These are phyloP conservation scores for Trichoderma pleuroti DNA, from an alignment of 2,329 filamentous ascomycete genomes.

Conservation along the genomic window DNA sequence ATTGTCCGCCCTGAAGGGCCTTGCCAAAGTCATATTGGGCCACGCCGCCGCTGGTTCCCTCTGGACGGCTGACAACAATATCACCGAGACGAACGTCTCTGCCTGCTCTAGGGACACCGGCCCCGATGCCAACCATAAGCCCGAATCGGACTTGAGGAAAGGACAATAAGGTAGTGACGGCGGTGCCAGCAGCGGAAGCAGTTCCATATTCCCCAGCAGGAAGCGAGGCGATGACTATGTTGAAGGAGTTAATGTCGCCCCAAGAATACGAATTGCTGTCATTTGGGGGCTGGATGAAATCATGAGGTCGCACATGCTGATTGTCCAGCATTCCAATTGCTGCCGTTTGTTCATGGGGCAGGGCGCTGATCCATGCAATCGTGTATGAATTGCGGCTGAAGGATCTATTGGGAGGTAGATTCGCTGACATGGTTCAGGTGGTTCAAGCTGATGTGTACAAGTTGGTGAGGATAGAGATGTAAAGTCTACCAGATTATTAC, in stretches of 20 bases:
- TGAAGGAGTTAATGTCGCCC: conserved; percentile 27
- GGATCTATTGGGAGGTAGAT: background rate
- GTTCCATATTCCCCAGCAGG: conserved; percentile 23
- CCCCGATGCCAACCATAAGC: background rate
- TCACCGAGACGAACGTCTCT: conserved; percentile 30
- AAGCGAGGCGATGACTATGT: conserved; percentile 28
- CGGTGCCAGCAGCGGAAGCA: conserved; percentile 19
- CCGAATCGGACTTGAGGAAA: conserved; percentile 18
- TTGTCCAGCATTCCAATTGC: conserved; percentile 31
- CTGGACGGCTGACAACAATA: conserved; percentile 25
- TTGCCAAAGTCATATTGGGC: conserved; percentile 28
- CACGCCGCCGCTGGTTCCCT: conserved; percentile 21
- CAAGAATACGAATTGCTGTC: conserved; percentile 29
- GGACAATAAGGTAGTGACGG: conserved; percentile 16
- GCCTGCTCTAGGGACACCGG: conserved; percentile 18
- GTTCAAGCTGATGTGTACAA: background rate
- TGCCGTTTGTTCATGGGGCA: conserved; percentile 31
- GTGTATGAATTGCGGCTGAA: background rate
- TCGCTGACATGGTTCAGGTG: background rate
- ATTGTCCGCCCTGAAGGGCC: background rate
- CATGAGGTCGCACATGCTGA: conserved; percentile 19
- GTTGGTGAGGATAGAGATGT: background rate
- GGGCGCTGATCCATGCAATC: conserved; percentile 30
- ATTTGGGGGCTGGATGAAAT: background rate
- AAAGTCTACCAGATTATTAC: background rate